A percentile compares a stretch with the other conserved stretches of the same genome.
These are phyloP conservation scores for Paraphaeosphaeria minitans DNA, from an alignment of 2,329 filamentous ascomycete species.

Conservation along the genomic window DNA sequence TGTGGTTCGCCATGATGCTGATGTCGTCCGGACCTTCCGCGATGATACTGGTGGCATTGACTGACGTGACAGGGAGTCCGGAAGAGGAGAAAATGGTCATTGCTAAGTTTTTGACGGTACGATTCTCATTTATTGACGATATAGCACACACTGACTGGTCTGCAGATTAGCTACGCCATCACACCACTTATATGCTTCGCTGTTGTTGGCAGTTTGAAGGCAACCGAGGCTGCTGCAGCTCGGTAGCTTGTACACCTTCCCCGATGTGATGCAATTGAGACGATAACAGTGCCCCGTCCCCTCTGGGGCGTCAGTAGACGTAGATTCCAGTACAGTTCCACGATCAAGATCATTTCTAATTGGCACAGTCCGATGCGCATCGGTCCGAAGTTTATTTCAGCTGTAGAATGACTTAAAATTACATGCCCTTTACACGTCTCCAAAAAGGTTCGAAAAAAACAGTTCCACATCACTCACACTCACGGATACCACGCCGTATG, in stretches of 20 bases:
- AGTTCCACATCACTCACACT: too few relatives aligned
- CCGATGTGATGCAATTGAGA: not conserved
- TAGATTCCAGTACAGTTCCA: too few relatives aligned
- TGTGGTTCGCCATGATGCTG: constrained; percentile 70
- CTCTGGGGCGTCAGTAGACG: too few relatives aligned
- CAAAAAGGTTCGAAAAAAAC: too few relatives aligned
- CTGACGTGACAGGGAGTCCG: constrained; percentile 54
- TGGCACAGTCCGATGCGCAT: too few relatives aligned
- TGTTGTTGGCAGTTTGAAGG: constrained; percentile 51
- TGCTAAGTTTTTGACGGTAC: constrained; percentile 57
- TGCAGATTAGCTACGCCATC: constrained; percentile 50
- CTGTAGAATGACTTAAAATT: too few relatives aligned
- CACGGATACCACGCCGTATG: too few relatives aligned
- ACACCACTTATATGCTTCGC: constrained; percentile 52
- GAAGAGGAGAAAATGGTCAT: constrained; percentile 58
- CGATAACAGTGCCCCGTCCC: not conserved
- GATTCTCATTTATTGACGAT: constrained; percentile 7
- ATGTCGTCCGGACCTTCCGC: constrained; percentile 63
- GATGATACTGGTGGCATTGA: constrained; percentile 58
- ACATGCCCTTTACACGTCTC: too few relatives aligned
- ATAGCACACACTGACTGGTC: not conserved
- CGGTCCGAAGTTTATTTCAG: too few relatives aligned
- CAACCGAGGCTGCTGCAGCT: constrained; percentile 41
- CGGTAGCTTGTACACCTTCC: not conserved
- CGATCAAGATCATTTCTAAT: too few relatives aligned